Base-by-base conservation (phyloP, 176 grass and related monocot species). In the Juncus inflexus region DNA sequence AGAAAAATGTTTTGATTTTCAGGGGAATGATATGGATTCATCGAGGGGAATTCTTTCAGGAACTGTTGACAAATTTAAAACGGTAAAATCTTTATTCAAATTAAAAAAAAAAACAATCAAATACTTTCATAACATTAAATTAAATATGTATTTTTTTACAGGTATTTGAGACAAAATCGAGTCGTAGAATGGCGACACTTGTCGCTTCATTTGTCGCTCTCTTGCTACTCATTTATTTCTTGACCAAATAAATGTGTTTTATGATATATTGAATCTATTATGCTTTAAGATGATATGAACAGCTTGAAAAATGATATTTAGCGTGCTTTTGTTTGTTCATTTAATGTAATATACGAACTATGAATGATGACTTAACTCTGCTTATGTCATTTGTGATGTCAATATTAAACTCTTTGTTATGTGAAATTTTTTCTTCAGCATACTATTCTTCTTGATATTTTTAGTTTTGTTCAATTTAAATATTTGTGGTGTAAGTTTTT, bases 1-100 rank as follows among this genome's bases (percentile, higher is more conserved):
- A 64, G 37, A 11, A 49, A 61, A 58, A 52, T 55, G 61, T 52
- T 3, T 60, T 61, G 6, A 6, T 58, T 66, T 83, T 77, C 78
- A 96, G 91, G 91, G 91, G 65, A 84, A 85, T 69, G 84, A 87
- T 66, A 87, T 96, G 87, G 91, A 96, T 76, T 12, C 87, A 62
- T 96, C 91, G 4, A 85, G 87, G 71, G 91, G 91, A 80, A 66
- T 90, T 55, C 84, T 96, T 58, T 96, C 84, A 15, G 91, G 91
- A 58, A 87, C 87, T 0, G 84, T 90, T 15, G 87, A 90, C 70
- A 86, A 73, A 60, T 96, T 90, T 73, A 96, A 81, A 76, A 96
- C 77, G 87, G 84, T 96, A 76, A 83, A 56, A 57, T 66, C 37
- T 10, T 13, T 37, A 39, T 13, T 58, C 7, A 53, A 62, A 59